Evolutionary conservation across 2,329 filamentous ascomycete species (phyloP), one percentile per base, ranked within the genome.

Genomic region (Orbilia ellipsospora): DNA sequence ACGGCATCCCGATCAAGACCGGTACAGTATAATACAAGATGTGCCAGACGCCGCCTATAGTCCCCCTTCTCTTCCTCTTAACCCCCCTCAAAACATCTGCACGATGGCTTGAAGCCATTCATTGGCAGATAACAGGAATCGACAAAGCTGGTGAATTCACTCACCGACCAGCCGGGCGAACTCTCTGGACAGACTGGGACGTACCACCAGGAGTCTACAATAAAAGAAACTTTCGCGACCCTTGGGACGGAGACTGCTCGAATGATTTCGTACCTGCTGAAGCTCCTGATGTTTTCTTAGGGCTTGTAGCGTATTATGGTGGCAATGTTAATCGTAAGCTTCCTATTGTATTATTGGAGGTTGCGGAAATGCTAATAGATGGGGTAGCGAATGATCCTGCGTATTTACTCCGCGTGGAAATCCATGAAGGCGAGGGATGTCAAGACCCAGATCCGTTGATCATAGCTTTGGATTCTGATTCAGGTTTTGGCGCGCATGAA

Each of bases 261-360:
- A 69, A 75, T 26, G 28, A 75, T 26, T 36, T 74, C 36, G 51
- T 75, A 6, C 20, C 42, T 15, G 20, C 45, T 0, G 16, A 31
- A 5, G 8, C 31, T 36, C 31, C 5, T 36, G 60, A 45, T 8
- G 54, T 45, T n/a, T 20, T 68, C 1, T 13, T 75, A 3, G 18
- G 50, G 15, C 31, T 15, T 5, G 20, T 75, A 12, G 52, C 23
- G 6, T 75, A 69, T 45, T 65, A 52, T 20, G 10, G 23, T 5
- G 52, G 52, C 3, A 15, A 65, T 48, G 31, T 75, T 31, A 75
- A 75, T 44, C 60, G 72, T 75, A 69, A 60, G 72, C 63, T 48
- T 48, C 15, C 16, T 48, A 36, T 6, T 6, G 8, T 36, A 36
- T 10, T 36, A 10, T 10, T 36, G 5, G 5, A 36, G 2, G 1